phyloP scores from a whole-genome alignment of 306 rosid genomes.

The Prunus fruticosa region DNA sequence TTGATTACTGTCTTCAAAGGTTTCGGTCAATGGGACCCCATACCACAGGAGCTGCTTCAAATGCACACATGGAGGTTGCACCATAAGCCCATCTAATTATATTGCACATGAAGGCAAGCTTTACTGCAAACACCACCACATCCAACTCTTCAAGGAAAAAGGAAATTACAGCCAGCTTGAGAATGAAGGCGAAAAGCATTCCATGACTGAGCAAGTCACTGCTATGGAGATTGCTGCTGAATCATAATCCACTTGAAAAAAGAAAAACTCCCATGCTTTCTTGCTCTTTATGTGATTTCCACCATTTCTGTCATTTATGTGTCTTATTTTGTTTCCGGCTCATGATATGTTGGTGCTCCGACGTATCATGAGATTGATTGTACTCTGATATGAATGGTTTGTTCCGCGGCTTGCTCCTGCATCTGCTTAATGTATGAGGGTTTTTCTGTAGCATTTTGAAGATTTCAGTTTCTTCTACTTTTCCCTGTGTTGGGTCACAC shows the following conservation, averaged over 20 bases:
- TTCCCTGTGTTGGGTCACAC: background rate
- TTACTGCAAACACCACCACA: conserved; percentile 84
- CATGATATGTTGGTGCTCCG: background rate
- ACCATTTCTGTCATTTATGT: background rate
- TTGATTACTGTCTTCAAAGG: conserved; percentile 25
- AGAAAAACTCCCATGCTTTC: background rate
- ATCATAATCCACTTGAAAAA: conserved; percentile 1
- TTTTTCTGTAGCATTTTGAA: background rate
- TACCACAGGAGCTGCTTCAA: conserved; percentile 76
- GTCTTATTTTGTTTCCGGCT: background rate
- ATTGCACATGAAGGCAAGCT: conserved; percentile 73
- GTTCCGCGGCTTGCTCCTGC: background rate
- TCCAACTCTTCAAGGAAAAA: conserved; percentile 77
- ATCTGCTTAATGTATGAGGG: background rate
- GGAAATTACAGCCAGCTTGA: conserved; percentile 81
- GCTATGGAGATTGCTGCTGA: conserved; percentile 27
- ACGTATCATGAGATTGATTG: background rate
- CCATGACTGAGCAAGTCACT: conserved; percentile 13
- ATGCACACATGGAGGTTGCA: conserved; percentile 76
- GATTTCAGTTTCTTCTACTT: background rate
- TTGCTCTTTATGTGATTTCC: conserved; percentile 1
- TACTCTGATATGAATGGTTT: background rate
- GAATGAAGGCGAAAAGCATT: conserved; percentile 19
- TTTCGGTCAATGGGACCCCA: conserved; percentile 51
- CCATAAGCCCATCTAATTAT: conserved; percentile 62